Base-by-base conservation (phyloP, 371 early-diverging fungal species). In the Mortierella sp. region DNA sequence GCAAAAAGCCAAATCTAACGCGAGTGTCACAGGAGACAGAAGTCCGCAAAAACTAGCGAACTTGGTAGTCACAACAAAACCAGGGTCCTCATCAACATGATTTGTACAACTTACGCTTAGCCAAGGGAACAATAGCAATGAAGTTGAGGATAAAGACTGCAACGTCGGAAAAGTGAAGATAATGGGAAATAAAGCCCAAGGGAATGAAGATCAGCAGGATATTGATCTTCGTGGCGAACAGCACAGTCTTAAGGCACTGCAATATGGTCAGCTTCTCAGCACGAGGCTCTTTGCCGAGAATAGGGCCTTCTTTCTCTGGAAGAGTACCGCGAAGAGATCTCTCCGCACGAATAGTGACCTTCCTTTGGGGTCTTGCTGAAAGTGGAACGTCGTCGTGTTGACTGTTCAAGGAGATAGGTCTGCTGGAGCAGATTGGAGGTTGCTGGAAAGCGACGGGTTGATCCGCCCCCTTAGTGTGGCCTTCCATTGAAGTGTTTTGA, bases 51-150 rank as follows among this genome's bases (percentile, higher is more conserved):
- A n/a, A n/a, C n/a, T n/a, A n/a, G n/a, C n/a, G n/a, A n/a, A n/a
- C n/a, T n/a, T n/a, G n/a, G n/a, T n/a, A n/a, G n/a, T n/a, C n/a
- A n/a, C n/a, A n/a, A n/a, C n/a, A n/a, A n/a, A n/a, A n/a, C n/a
- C n/a, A n/a, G n/a, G n/a, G n/a, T n/a, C n/a, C n/a, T n/a, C n/a
- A n/a, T n/a, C n/a, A n/a, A n/a, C n/a, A n/a, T n/a, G n/a, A n/a
- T n/a, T n/a, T 37, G 7, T 11, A 11, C 2, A 70, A 42, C 64
- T 55, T 70, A 78, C 78, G 43, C 51, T 93, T 94, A 19, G 96
- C 95, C 41, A 96, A 79, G 6, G 95, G 95, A 19, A 97, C 71
- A 55, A 97, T 93, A 11, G 95, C 95, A 31, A 95, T 82, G 50
- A 96, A 95, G 81, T 97, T 97, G 58, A 95, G 79, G n/a, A 87